These are phyloP conservation scores for Kuraishia molischiana DNA, from an alignment of 805 yeast genomes.

Conservation along the genomic window DNA sequence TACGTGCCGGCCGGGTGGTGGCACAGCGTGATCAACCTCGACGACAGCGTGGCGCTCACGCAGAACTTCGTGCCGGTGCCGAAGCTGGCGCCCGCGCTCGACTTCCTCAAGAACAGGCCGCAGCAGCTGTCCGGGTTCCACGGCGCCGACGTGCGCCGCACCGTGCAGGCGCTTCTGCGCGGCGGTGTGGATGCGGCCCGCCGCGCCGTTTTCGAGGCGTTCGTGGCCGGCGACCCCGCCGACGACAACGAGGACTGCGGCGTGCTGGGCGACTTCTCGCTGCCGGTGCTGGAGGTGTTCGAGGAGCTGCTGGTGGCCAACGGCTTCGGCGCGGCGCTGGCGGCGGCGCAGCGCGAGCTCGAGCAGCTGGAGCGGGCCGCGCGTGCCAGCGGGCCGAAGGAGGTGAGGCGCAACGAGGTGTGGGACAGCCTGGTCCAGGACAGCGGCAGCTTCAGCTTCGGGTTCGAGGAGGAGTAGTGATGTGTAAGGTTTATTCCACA, in stretches of 20 bases:
- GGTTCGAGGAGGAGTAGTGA: slow-evolving; percentile 12
- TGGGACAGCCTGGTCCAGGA: slow-evolving; percentile 39
- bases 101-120: slow-evolving; percentile 56
- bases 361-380: slow-evolving; percentile 15
- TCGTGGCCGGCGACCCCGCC: slow-evolving; percentile 16
- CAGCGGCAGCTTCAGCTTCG: slow-evolving; percentile 22
- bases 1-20: slow-evolving; percentile 97
- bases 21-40: slow-evolving; percentile 86
- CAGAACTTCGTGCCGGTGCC: slow-evolving; percentile 77
- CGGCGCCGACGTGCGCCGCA: slow-evolving; percentile 35
- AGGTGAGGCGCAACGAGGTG: slow-evolving; percentile 31
- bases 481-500: too few relatives aligned
- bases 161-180: slow-evolving; percentile 21
- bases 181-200: slow-evolving; percentile 8
- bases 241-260: slow-evolving; percentile 54
- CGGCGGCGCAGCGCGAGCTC: slow-evolving; percentile 12
- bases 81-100: slow-evolving; percentile 49
- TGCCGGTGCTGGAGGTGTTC: slow-evolving; percentile 60
- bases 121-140: slow-evolving; percentile 78
- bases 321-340: slow-evolving; percentile 18
- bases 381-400: slow-evolving; percentile 7
- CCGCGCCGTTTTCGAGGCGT: slow-evolving; percentile 7
- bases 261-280: slow-evolving; percentile 16
- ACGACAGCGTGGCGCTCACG: slow-evolving; percentile 77
- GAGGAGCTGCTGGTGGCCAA: slow-evolving; percentile 33